Evolutionary conservation across 306 rosid genomes (phyloP).

Genomic region (Lupinus albus): DNA sequence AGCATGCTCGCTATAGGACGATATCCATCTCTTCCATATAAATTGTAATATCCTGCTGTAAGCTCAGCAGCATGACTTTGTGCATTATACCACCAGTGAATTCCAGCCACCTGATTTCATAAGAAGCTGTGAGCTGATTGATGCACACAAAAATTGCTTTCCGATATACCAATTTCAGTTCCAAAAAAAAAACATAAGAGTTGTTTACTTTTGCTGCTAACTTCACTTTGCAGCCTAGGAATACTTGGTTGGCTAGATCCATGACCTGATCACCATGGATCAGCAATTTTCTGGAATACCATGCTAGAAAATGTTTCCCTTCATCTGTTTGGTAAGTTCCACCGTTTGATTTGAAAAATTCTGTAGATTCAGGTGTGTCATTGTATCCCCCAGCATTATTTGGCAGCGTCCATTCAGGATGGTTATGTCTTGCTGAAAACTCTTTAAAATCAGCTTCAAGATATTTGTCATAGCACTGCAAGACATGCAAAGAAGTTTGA

Average conservation of each 20-base stretch:
- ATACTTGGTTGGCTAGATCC: slow-evolving; percentile 79
- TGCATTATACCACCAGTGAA: slow-evolving; percentile 89
- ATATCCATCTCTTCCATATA: slow-evolving; percentile 80
- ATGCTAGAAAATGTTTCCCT: slow-evolving; percentile 81
- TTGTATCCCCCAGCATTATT: slow-evolving; percentile 75
- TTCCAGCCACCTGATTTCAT: slow-evolving; percentile 77
- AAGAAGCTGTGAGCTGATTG: slow-evolving; percentile 26
- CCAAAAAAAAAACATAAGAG: not conserved
- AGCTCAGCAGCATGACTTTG: slow-evolving; percentile 87
- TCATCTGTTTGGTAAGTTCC: slow-evolving; percentile 69
- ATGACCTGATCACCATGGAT: slow-evolving; percentile 80
- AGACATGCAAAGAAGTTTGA: slow-evolving; percentile 8
- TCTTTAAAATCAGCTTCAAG: slow-evolving; percentile 72
- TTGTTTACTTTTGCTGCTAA: slow-evolving; percentile 78
- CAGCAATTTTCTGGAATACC: slow-evolving; percentile 85
- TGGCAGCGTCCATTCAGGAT: slow-evolving; percentile 87
- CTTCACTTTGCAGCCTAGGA: slow-evolving; percentile 74
- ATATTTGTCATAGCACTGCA: slow-evolving; percentile 87
- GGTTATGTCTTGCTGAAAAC: slow-evolving; percentile 63
- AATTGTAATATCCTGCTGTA: slow-evolving; percentile 85
- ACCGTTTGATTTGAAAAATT: slow-evolving; percentile 63
- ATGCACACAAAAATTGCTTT: not conserved
- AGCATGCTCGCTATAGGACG: slow-evolving; percentile 84
- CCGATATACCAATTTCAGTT: slow-evolving; percentile 11
- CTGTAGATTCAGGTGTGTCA: slow-evolving; percentile 69